These are phyloP conservation scores for Pseudozyma tsukubaensis DNA, from an alignment of 1,284 basidiomycete species.

Conservation along the genomic window DNA sequence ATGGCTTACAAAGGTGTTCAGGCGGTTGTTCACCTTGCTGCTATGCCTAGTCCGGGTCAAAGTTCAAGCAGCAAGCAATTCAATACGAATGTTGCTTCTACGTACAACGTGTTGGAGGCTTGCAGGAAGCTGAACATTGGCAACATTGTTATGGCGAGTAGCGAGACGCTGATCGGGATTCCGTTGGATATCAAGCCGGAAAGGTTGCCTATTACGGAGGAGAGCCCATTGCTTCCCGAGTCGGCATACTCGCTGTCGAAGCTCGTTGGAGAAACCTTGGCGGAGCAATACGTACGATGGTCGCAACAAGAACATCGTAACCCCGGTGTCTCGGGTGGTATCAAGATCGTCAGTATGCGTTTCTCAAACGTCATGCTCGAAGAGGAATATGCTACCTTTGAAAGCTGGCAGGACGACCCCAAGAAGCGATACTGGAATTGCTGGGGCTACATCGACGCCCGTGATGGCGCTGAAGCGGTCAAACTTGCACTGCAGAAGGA, in stretches of 20 bases:
- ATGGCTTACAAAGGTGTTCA: conserved; percentile 68
- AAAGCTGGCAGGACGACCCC: conserved; percentile 69
- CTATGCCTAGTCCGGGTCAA: conserved; percentile 69
- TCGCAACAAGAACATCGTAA: conserved; percentile 50
- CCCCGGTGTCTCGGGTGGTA: conserved; percentile 19
- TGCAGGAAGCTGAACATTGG: conserved; percentile 67
- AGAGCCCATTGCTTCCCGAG: conserved; percentile 65
- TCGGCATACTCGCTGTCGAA: conserved; percentile 69
- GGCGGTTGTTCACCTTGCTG: conserved; percentile 69
- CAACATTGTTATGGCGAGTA: conserved; percentile 68
- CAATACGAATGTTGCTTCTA: conserved; percentile 68
- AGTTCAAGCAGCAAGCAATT: conserved; percentile 65
- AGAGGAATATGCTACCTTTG: conserved; percentile 69
- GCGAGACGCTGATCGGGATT: conserved; percentile 70
- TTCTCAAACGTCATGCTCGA: conserved; percentile 70
- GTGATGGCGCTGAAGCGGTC: conserved; percentile 70
- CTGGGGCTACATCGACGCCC: conserved; percentile 65
- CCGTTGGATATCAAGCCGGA: conserved; percentile 68
- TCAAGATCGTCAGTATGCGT: conserved; percentile 69
- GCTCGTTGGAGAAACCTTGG: conserved; percentile 69
- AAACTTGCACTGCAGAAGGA: conserved; percentile 64
- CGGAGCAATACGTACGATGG: conserved; percentile 69
- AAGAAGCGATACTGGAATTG: conserved; percentile 49
- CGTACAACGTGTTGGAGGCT: conserved; percentile 70
- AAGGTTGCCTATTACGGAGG: conserved; percentile 68